phyloP scores from a whole-genome alignment of 2,329 filamentous ascomycete genomes.

The Penicillium decumbens region DNA sequence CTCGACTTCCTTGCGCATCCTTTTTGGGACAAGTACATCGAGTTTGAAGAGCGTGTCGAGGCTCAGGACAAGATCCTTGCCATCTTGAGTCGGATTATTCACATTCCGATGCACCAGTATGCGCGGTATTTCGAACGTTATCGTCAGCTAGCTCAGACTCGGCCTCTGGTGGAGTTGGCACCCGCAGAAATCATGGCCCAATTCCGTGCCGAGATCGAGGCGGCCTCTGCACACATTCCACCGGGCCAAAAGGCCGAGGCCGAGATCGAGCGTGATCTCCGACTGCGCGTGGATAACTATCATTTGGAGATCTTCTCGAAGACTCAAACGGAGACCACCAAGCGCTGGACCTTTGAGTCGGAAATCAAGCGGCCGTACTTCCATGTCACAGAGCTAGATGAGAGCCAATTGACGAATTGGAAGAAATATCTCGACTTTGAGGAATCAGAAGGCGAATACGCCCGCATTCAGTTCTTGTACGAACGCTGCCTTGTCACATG shows the following conservation, averaged over 20 bases:
- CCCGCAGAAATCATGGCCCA: conserved; percentile 62
- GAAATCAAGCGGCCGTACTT: conserved; percentile 96
- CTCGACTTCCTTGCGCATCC: conserved; percentile 91
- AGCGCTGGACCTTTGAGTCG: conserved; percentile 90
- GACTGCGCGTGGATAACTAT: conserved; percentile 70
- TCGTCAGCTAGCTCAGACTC: conserved; percentile 66
- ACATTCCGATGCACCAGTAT: conserved; percentile 94
- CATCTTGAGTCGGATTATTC: conserved; percentile 75
- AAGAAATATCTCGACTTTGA: conserved; percentile 95
- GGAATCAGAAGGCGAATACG: conserved; percentile 73
- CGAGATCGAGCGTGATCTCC: conserved; percentile 78
- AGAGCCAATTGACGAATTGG: conserved; percentile 82
- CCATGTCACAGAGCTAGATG: conserved; percentile 88
- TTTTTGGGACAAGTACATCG: conserved; percentile 98
- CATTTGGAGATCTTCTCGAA: conserved; percentile 75
- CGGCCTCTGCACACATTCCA: conserved; percentile 42
- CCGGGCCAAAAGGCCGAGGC: conserved; percentile 58
- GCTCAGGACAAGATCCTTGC: conserved; percentile 78
- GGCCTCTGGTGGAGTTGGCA: conserved; percentile 68
- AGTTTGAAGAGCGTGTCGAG: conserved; percentile 90
- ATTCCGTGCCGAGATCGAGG: conserved; percentile 67
- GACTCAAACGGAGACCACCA: conserved; percentile 82
- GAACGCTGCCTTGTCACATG: conserved; percentile 90
- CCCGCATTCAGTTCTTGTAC: conserved; percentile 75
- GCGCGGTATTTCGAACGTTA: conserved; percentile 91